Evolutionary conservation across 495 filamentous ascomycete species (phyloP).

Genomic region (Tuber microsphaerosporum): DNA sequence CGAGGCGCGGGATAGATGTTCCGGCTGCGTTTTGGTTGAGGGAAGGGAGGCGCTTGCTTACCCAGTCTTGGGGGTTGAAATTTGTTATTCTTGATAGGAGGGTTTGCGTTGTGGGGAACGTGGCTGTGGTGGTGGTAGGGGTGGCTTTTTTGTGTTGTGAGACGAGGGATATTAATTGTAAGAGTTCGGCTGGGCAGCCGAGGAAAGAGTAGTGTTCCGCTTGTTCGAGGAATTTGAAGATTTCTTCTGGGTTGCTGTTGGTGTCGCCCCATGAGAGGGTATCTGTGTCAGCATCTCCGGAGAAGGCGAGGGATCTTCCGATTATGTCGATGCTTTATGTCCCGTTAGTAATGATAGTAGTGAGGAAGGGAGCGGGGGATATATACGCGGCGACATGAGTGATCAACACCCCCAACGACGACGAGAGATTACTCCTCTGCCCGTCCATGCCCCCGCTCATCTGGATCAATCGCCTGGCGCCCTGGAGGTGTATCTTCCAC

Average conservation of each 20-base stretch:
- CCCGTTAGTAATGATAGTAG: slow-evolving; percentile 8
- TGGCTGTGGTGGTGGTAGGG: neutral
- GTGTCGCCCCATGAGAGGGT: slow-evolving; percentile 31
- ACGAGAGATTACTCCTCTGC: slow-evolving; percentile 30
- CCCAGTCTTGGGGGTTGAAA: slow-evolving; percentile 11
- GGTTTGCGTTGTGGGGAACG: slow-evolving; percentile 17
- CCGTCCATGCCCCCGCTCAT: slow-evolving; percentile 26
- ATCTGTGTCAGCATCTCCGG: slow-evolving; percentile 19
- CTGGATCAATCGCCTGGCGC: slow-evolving; percentile 33
- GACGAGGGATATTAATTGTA: slow-evolving; percentile 33
- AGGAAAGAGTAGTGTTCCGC: slow-evolving; percentile 40
- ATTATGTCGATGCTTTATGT: slow-evolving; percentile 38
- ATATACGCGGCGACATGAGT: slow-evolving; percentile 37
- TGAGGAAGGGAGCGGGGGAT: too few relatives aligned
- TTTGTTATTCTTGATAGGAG: slow-evolving; percentile 26
- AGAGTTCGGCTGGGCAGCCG: slow-evolving; percentile 38
- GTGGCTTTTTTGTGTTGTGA: neutral
- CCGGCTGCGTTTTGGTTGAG: slow-evolving; percentile 10
- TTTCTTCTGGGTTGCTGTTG: slow-evolving; percentile 14
- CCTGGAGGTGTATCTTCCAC: slow-evolving; percentile 40
- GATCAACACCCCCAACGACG: slow-evolving; percentile 36
- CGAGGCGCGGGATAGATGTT: slow-evolving; percentile 19
- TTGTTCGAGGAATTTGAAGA: slow-evolving; percentile 29
- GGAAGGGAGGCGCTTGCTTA: slow-evolving; percentile 19
- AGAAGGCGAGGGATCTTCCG: slow-evolving; percentile 36